phyloP scores from a whole-genome alignment of 129 eudicot species.

The Cynara cardunculus region DNA sequence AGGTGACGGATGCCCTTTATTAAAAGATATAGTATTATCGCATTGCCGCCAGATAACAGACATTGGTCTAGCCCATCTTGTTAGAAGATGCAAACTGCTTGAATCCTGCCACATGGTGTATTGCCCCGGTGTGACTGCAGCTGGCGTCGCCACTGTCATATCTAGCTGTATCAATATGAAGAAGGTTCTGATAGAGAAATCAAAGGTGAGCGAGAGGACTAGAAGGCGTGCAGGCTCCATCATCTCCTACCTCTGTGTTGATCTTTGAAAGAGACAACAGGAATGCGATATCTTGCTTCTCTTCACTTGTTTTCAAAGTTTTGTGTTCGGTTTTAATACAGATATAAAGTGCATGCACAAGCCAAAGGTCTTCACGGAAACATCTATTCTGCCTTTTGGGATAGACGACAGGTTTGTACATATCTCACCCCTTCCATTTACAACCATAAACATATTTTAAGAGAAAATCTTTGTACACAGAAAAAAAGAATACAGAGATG shows the following conservation, averaged over 20 bases:
- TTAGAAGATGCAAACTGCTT: conserved; percentile 46
- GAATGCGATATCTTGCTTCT: background rate
- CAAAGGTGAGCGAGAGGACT: conserved; percentile 79
- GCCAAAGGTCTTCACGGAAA: background rate
- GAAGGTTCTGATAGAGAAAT: conserved; percentile 79
- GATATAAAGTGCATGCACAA: background rate
- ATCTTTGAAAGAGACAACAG: conserved; percentile 28
- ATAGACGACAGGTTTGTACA: background rate
- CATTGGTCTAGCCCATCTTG: conserved; percentile 62
- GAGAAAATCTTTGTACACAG: background rate
- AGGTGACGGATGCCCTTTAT: conserved; percentile 72
- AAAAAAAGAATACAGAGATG: background rate
- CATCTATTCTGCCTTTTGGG: background rate
- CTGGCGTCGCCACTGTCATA: conserved; percentile 83
- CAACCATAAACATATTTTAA: background rate
- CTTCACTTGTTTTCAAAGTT: background rate
- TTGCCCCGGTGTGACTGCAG: conserved; percentile 74
- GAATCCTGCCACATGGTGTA: conserved; percentile 91
- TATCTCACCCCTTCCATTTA: background rate
- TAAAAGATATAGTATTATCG: conserved; percentile 73
- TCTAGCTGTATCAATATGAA: conserved; percentile 68
- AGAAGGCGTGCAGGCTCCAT: conserved; percentile 78
- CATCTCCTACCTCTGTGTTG: conserved; percentile 81
- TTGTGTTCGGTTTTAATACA: background rate
- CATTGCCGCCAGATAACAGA: conserved; percentile 88